These are phyloP conservation scores for Pistacia atlantica DNA, from an alignment of 345 rosid species.

Conservation along the genomic window DNA sequence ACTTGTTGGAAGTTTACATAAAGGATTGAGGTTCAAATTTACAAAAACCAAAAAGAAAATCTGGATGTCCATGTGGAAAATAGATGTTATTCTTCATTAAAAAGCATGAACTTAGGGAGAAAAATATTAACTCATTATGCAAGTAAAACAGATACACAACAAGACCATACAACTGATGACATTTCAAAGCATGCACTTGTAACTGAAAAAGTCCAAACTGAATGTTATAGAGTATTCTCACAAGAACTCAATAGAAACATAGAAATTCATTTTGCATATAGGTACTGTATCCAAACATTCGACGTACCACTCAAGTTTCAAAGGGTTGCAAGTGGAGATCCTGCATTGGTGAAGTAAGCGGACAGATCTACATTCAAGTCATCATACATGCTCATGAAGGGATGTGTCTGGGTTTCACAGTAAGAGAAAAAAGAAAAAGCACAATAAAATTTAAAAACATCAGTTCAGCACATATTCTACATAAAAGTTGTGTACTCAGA, in stretches of 20 bases:
- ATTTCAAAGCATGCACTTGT: too few relatives aligned
- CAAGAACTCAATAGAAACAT: background rate
- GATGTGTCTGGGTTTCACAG: constrained; percentile 57
- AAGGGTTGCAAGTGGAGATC: constrained; percentile 90
- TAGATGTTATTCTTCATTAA: too few relatives aligned
- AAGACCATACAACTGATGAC: too few relatives aligned
- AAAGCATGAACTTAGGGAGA: too few relatives aligned
- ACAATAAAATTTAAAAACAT: background rate
- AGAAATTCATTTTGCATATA: constrained; percentile 2
- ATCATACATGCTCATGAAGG: constrained; percentile 69
- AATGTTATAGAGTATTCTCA: background rate
- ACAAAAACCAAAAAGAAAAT: too few relatives aligned
- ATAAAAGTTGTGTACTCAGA: background rate
- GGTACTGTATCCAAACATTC: constrained; percentile 7
- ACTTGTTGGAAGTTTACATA: too few relatives aligned
- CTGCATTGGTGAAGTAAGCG: constrained; percentile 82
- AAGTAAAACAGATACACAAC: too few relatives aligned
- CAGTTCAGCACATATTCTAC: constrained; percentile 7
- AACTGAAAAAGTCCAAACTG: background rate
- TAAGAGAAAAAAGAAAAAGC: background rate
- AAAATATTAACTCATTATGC: too few relatives aligned
- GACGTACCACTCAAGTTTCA: constrained; percentile 45
- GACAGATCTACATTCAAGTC: constrained; percentile 66
- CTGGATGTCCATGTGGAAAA: too few relatives aligned
- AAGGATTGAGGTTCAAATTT: too few relatives aligned